Evolutionary conservation across 768 basidiomycete genomes (phyloP), one percentile per base, ranked within the genome.

Genomic region (Suillus clintonianus): DNA sequence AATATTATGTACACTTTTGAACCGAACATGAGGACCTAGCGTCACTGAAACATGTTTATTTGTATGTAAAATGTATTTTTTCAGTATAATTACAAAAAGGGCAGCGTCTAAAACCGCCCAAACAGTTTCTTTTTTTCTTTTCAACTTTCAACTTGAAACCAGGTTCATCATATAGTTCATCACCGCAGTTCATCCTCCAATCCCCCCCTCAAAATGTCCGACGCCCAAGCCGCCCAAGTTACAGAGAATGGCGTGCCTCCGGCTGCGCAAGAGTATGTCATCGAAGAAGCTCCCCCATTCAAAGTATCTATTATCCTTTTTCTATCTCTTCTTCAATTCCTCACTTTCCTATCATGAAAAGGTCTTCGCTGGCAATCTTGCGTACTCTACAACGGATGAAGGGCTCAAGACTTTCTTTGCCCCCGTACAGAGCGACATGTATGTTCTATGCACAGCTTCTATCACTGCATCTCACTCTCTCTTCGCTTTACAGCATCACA

Each of bases 351-450:
- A 65, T 59, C 57, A 56, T 24, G 70, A 95, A 94, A 53, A 57
- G 56, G 92, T 95, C 83, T 96, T 96, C 79, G 92, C 89, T 75
- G 95, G 95, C 72, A 97, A 97, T 82, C 94, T 97, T 84, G 88
- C 93, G 83, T 97, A 95, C 80, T 83, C 88, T 75, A 94, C 92
- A 70, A 93, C 91, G 84, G 92, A 94, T 85, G 91, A 94, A 81
- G 92, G 92, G 88, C 90, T 97, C 82, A 91, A 87, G 89, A 82
- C 91, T 79, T 91, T 97, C 85, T 97, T 96, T 85, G 90, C 85
- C 79, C 90, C 91, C 76, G 89, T 94, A 75, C 83, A 86, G 79
- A 86, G 81, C 82, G 93, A 94, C 79, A 89, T 96, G 95, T 96
- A 83, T 74, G 90, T 86, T 73, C 72, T 78, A 76, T 57, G 17